Evolutionary conservation across 768 basidiomycete species (phyloP).

Genomic region (Sporobolomyces pararoseus): DNA sequence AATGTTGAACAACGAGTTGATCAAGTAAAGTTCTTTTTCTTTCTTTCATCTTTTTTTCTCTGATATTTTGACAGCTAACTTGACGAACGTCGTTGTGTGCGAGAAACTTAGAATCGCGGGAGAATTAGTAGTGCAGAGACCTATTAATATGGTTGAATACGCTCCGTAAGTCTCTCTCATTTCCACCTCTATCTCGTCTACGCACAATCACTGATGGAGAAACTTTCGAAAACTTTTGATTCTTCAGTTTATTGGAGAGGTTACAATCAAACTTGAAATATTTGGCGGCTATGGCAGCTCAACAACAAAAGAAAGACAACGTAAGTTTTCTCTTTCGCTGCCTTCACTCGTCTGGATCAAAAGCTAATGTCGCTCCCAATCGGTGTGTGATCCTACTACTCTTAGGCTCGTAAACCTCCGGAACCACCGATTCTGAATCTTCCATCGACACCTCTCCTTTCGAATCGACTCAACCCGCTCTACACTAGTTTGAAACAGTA

Average conservation of each 20-base stretch:
- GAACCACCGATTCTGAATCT: slow-evolving; percentile 28
- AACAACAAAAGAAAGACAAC: background rate
- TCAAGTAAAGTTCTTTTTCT: slow-evolving; percentile 13
- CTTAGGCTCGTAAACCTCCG: background rate
- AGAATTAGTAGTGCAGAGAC: slow-evolving; percentile 14
- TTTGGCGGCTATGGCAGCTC: slow-evolving; percentile 23
- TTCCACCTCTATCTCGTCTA: background rate
- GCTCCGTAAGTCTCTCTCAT: background rate
- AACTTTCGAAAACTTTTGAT: no score
- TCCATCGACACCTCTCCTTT: slow-evolving; percentile 16
- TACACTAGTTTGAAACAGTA: slow-evolving; percentile 33
- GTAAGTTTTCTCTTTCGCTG: background rate
- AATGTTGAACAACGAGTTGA: slow-evolving; percentile 31
- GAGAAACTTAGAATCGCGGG: slow-evolving; percentile 10
- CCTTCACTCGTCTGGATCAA: background rate
- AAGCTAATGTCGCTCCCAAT: no score
- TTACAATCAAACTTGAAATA: slow-evolving; percentile 34
- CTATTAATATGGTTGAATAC: slow-evolving; percentile 21
- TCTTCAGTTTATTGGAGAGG: slow-evolving; percentile 33
- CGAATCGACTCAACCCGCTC: background rate
- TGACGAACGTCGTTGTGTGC: background rate
- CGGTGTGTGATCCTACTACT: background rate
- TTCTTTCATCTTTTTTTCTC: no score
- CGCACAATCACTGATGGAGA: background rate
- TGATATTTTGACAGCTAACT: background rate